Evolutionary conservation across 1,284 basidiomycete genomes (phyloP).

Genomic region (Puccinia triticina): DNA sequence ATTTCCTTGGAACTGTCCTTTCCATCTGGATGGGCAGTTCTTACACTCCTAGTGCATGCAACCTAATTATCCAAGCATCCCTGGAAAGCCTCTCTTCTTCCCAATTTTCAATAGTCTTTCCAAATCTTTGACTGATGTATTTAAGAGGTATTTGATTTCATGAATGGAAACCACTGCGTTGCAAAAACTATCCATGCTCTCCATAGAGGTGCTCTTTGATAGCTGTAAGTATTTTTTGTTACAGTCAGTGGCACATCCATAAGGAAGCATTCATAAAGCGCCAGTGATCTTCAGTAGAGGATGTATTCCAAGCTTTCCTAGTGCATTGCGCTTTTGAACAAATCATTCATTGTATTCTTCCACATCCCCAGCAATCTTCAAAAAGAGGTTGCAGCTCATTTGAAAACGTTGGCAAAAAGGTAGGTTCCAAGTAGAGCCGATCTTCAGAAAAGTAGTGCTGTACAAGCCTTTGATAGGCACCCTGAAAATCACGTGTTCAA

Average conservation of each 20-base stretch:
- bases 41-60: no score
- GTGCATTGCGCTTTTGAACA: background rate
- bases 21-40: no score
- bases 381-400: conserved; percentile 22
- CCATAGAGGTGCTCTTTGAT: background rate
- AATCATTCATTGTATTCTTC: conserved; percentile 41
- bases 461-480: background rate
- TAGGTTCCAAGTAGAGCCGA: background rate
- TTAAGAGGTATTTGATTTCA: background rate
- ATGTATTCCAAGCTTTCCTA: background rate
- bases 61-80: no score
- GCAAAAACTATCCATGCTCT: conserved; percentile 8
- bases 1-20: no score
- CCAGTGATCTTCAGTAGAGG: conserved; percentile 5
- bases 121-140: background rate
- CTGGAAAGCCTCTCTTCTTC: no score
- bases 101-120: no score
- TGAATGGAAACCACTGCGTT: background rate
- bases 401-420: conserved; percentile 11
- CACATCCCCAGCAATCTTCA: conserved; percentile 9
- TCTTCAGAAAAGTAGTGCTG: background rate
- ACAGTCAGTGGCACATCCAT: background rate
- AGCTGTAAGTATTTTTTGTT: conserved; percentile 22
- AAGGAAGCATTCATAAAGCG: conserved; percentile 12
- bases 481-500: conserved; percentile 3